phyloP scores from a whole-genome alignment of 768 basidiomycete species.

The Lentinus tigrinus region DNA sequence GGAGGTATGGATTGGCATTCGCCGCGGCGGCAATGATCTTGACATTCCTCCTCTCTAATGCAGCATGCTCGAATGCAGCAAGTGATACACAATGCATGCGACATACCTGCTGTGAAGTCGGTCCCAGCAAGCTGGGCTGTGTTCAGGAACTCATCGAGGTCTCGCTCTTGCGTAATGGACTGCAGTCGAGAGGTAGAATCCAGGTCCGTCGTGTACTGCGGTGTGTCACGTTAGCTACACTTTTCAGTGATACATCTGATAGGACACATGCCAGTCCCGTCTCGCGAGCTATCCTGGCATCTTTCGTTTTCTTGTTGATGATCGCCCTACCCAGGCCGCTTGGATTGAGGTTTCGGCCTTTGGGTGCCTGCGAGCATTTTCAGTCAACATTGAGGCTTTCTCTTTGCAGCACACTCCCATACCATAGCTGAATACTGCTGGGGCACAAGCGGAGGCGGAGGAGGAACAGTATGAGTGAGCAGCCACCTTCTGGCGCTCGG shows the following conservation, averaged over 20 bases:
- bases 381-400: too few species aligned
- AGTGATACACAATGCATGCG: background rate
- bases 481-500: background rate
- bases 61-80: background rate
- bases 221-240: background rate
- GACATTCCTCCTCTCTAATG: conserved; percentile 71
- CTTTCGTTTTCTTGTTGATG: conserved; percentile 86
- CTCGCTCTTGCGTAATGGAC: conserved; percentile 94
- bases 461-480: background rate
- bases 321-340: conserved; percentile 93
- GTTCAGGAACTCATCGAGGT: conserved; percentile 93
- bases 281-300: conserved; percentile 58
- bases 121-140: conserved; percentile 93
- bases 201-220: conserved; percentile 74
- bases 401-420: background rate
- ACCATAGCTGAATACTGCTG: background rate
- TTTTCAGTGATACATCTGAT: background rate
- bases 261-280: conserved; percentile 60
- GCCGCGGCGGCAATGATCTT: conserved; percentile 69
- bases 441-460: background rate
- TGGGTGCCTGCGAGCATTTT: conserved; percentile 32
- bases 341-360: conserved; percentile 59
- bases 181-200: conserved; percentile 68
- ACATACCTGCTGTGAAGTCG: conserved; percentile 91
- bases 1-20: conserved; percentile 76